A percentile compares a stretch with the other conserved stretches of the same genome.
Conservation (phyloP, 352 stramenopile species). For the Pythium volutum region DNA sequence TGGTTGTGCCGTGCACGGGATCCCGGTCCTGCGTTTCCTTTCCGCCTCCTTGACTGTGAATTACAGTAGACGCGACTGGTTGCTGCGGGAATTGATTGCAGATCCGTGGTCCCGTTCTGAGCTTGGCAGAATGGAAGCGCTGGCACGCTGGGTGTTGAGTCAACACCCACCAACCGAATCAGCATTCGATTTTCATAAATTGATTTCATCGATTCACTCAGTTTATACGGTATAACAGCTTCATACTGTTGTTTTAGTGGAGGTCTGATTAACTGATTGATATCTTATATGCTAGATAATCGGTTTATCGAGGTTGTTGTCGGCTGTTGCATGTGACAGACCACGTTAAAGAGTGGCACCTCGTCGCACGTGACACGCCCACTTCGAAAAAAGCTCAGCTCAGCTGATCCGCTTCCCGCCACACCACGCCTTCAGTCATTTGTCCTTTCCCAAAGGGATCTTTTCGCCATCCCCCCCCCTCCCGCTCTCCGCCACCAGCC, state of each 20-base stretch:
- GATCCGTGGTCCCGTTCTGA: conserved; percentile 1
- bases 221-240: neutral
- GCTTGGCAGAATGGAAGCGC: neutral
- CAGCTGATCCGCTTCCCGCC: neutral
- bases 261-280: neutral
- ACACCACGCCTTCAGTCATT: conserved; percentile 8
- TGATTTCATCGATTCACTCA: neutral
- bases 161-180: neutral
- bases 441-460: conserved; percentile 12
- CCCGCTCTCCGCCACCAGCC: neutral
- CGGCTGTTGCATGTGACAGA: conserved; percentile 16
- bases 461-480: neutral
- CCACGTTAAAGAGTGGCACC: conserved; percentile 7
- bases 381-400: conserved; percentile 9
- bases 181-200: neutral
- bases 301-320: neutral
- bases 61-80: no score
- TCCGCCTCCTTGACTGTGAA: no score
- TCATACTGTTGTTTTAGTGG: neutral
- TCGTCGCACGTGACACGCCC: conserved; percentile 18
- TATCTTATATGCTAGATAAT: neutral
- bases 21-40: no score
- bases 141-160: neutral
- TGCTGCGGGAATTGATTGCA: conserved; percentile 9
- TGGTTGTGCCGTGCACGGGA: no score